Evolutionary conservation across 1,284 basidiomycete genomes (phyloP).

Genomic region (Kwoniella shivajii): DNA sequence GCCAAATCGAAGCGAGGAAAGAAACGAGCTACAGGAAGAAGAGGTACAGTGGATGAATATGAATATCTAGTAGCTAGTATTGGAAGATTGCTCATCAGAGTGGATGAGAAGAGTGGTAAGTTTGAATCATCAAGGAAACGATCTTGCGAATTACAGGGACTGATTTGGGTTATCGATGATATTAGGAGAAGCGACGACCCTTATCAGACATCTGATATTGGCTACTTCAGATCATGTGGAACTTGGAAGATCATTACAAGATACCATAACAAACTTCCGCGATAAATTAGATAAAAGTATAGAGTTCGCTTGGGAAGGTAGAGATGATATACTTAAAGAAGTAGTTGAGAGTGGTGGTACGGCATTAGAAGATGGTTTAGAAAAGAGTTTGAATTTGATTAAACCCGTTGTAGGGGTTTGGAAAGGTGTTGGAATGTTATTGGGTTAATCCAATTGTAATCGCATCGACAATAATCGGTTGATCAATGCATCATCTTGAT

Average conservation of each 20-base stretch:
- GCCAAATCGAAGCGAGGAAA: constrained; percentile 67
- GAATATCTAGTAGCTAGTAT: constrained; percentile 88
- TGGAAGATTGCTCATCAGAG: constrained; percentile 65
- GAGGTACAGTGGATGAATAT: constrained; percentile 96
- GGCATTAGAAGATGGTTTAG: constrained; percentile 35
- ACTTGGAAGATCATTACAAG: constrained; percentile 40
- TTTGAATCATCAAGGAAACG: neutral
- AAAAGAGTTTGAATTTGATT: constrained; percentile 32
- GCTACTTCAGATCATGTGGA: constrained; percentile 39
- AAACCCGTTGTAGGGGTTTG: constrained; percentile 36
- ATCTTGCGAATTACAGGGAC: neutral
- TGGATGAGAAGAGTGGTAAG: constrained; percentile 53
- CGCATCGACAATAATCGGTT: too few relatives aligned
- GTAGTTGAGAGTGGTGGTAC: constrained; percentile 41
- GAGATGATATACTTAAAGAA: constrained; percentile 35
- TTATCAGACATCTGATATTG: constrained; percentile 44
- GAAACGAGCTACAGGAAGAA: constrained; percentile 83
- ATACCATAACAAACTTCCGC: constrained; percentile 35
- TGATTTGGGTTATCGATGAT: too few relatives aligned
- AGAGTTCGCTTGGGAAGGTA: constrained; percentile 47
- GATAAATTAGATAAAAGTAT: constrained; percentile 29
- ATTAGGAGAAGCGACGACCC: constrained; percentile 40
- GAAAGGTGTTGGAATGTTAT: constrained; percentile 41
- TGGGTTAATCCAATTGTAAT: too few relatives aligned
- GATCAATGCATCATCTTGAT: too few relatives aligned